phyloP scores from a whole-genome alignment of 2,329 filamentous ascomycete genomes.

The Leptographium lundbergii region DNA sequence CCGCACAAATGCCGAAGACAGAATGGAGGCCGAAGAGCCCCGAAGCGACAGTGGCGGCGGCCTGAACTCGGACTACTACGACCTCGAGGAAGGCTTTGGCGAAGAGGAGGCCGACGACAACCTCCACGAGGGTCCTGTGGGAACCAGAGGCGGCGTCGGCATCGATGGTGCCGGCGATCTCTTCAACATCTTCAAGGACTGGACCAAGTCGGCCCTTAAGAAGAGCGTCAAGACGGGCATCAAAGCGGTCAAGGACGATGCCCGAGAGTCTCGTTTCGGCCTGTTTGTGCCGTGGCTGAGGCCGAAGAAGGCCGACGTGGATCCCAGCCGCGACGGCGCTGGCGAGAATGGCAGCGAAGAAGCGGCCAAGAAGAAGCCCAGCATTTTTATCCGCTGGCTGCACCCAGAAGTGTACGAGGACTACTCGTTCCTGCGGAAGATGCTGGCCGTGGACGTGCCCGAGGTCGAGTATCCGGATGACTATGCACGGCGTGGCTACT shows the following conservation, averaged over 20 bases:
- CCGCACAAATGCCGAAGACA: conserved; percentile 2
- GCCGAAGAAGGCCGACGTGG: background rate
- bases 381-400: conserved; percentile 38
- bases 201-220: conserved; percentile 12
- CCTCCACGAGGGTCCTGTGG: conserved; percentile 10
- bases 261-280: conserved; percentile 15
- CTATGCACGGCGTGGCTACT: conserved; percentile 51
- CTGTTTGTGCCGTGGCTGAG: conserved; percentile 5
- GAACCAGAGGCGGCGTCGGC: conserved; percentile 2
- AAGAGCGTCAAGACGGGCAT: conserved; percentile 11
- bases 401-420: conserved; percentile 48
- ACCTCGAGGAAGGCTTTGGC: conserved; percentile 16
- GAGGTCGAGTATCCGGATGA: conserved; percentile 16
- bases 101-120: conserved; percentile 26
- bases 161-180: conserved; percentile 18
- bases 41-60: conserved; percentile 8
- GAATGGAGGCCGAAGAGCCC: background rate
- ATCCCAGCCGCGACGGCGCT: background rate
- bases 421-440: conserved; percentile 43
- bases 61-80: conserved; percentile 19
- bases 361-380: conserved; percentile 24
- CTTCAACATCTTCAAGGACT: conserved; percentile 14
- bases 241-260: conserved; percentile 15
- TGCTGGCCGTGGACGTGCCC: conserved; percentile 4
- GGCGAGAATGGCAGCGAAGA: background rate